Evolutionary conservation across 2,329 filamentous ascomycete species (phyloP).

Genomic region (Elsinoe batatas): DNA sequence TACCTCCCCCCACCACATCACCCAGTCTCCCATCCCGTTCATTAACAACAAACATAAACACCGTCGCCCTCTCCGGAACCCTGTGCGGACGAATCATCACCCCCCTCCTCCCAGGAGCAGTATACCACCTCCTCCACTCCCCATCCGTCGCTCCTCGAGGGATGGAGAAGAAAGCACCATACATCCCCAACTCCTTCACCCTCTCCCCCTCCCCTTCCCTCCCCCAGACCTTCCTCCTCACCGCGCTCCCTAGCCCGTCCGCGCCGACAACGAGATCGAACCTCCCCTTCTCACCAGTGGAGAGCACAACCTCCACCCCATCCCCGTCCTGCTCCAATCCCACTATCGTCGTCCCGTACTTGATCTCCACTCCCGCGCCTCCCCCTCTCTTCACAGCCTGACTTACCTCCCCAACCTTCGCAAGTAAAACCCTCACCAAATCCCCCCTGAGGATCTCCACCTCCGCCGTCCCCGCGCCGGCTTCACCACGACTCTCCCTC

Average conservation of each 20-base stretch:
- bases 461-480: constrained; percentile 24
- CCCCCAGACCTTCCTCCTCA: constrained; percentile 23
- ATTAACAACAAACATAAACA: constrained; percentile 21
- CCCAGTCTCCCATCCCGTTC: constrained; percentile 18
- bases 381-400: constrained; percentile 19
- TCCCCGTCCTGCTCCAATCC: no score
- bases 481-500: constrained; percentile 22
- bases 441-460: constrained; percentile 26
- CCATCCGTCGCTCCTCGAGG: constrained; percentile 19
- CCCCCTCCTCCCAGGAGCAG: constrained; percentile 22
- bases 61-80: constrained; percentile 18
- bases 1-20: constrained; percentile 16
- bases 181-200: constrained; percentile 21
- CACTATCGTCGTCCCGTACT: constrained; percentile 24
- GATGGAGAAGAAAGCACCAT: constrained; percentile 26
- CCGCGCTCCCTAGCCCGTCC: constrained; percentile 24
- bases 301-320: constrained; percentile 22
- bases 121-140: constrained; percentile 25
- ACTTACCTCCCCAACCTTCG: constrained; percentile 18
- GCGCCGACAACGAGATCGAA: constrained; percentile 27
- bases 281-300: constrained; percentile 16
- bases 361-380: constrained; percentile 22
- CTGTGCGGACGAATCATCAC: constrained; percentile 25
- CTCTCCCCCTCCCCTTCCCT: constrained; percentile 16
- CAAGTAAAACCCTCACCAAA: constrained; percentile 20